A percentile compares a stretch with the other conserved stretches of the same genome.
phyloP scores from a whole-genome alignment of 1,139 yeast genomes.

The Taphrina confusa region DNA sequence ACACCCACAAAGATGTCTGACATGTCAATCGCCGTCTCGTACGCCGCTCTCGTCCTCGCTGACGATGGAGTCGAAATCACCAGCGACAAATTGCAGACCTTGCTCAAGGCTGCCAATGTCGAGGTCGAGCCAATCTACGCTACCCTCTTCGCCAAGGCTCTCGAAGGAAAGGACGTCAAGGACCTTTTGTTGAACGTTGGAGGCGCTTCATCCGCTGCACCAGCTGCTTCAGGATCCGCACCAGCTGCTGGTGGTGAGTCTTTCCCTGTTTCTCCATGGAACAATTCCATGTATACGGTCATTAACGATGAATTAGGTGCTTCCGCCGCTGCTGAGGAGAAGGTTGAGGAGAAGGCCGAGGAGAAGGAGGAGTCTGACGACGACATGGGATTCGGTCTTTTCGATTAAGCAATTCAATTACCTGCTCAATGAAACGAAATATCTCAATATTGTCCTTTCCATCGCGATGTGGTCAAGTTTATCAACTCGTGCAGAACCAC shows the following conservation, averaged over 20 bases:
- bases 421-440: no score
- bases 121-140: constrained; percentile 79
- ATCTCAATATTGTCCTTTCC: no score
- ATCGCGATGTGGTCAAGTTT: no score
- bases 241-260: constrained; percentile 35
- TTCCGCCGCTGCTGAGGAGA: constrained; percentile 60
- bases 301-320: constrained; percentile 43
- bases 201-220: constrained; percentile 65
- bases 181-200: constrained; percentile 82
- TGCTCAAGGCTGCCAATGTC: constrained; percentile 89
- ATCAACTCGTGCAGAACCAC: no score
- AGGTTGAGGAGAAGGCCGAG: constrained; percentile 45
- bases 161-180: constrained; percentile 95
- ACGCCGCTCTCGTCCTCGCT: constrained; percentile 38
- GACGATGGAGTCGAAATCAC: constrained; percentile 37
- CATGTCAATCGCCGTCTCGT: constrained; percentile 34
- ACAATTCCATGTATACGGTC: not conserved
- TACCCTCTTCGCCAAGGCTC: constrained; percentile 93
- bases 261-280: not conserved
- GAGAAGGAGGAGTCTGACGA: constrained; percentile 70
- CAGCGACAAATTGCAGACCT: constrained; percentile 81
- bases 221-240: constrained; percentile 59
- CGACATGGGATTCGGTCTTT: constrained; percentile 61
- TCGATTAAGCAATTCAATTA: constrained; percentile 39
- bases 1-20: constrained; percentile 20